These are phyloP conservation scores for Heliamphora ciliata DNA, from an alignment of 179 eudicot species.

Conservation along the genomic window DNA sequence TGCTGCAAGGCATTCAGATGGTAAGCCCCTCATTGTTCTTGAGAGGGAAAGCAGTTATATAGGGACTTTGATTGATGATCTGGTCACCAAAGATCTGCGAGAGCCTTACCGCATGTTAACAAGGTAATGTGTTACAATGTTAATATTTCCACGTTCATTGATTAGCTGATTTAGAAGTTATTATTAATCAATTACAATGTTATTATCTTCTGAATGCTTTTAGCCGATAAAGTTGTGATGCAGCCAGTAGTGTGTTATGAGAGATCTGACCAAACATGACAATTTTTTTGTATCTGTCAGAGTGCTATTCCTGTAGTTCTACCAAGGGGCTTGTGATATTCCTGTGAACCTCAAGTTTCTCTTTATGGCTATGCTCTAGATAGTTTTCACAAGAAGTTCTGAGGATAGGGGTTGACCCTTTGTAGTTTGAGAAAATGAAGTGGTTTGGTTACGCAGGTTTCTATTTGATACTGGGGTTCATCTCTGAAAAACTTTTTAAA, in stretches of 20 bases:
- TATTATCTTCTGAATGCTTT: too few relatives aligned
- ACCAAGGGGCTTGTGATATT: neutral
- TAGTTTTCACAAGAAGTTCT: neutral
- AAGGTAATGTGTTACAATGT: constrained; percentile 34
- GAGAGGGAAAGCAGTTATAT: constrained; percentile 98
- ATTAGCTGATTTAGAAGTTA: neutral
- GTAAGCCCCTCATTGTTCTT: constrained; percentile 67
- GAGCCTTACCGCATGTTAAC: constrained; percentile 98
- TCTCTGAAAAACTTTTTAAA: neutral
- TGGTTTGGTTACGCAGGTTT: too few relatives aligned
- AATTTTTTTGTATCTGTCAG: neutral
- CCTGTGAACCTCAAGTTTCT: neutral
- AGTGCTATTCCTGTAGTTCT: neutral
- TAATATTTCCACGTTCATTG: neutral
- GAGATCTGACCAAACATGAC: neutral
- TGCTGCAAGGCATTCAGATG: constrained; percentile 92
- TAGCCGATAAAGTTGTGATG: neutral
- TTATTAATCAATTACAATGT: too few relatives aligned
- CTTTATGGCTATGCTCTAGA: neutral
- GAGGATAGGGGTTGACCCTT: neutral
- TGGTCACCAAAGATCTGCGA: constrained; percentile 93
- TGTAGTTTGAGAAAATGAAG: neutral
- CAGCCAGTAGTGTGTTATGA: neutral
- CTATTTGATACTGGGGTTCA: too few relatives aligned
- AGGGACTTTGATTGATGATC: constrained; percentile 94